phyloP scores from a whole-genome alignment of 805 yeast species.

The Metschnikowia kofuensis region DNA sequence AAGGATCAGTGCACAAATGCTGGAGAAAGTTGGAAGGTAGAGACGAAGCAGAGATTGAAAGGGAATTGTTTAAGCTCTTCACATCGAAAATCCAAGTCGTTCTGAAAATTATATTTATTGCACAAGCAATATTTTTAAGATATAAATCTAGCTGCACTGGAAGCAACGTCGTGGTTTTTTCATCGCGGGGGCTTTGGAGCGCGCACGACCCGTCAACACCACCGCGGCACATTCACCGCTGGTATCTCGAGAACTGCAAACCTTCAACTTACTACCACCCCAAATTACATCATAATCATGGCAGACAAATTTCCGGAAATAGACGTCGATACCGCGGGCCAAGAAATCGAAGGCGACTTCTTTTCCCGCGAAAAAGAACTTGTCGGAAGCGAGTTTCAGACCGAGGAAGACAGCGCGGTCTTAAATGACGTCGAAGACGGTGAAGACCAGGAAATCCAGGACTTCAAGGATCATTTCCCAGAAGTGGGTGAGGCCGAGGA shows the following conservation, averaged over 20 bases:
- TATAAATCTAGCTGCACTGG: too few relatives aligned
- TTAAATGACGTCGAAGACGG: slow-evolving; percentile 35
- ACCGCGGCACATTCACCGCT: background rate
- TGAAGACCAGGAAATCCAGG: slow-evolving; percentile 46
- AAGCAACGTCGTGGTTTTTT: too few relatives aligned
- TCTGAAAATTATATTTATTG: too few relatives aligned
- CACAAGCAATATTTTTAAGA: too few relatives aligned
- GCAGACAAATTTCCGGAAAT: slow-evolving; percentile 77
- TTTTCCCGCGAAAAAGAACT: slow-evolving; percentile 65
- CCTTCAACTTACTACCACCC: background rate
- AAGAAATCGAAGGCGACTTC: slow-evolving; percentile 50
- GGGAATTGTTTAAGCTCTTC: too few relatives aligned
- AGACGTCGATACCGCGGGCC: slow-evolving; percentile 29
- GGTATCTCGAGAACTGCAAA: background rate
- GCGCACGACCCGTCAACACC: slow-evolving; percentile 1
- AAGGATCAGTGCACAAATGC: too few relatives aligned
- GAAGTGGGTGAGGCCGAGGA: slow-evolving; percentile 41
- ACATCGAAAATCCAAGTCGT: too few relatives aligned
- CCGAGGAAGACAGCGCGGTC: slow-evolving; percentile 56
- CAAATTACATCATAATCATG: slow-evolving; percentile 34
- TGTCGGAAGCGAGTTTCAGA: slow-evolving; percentile 68
- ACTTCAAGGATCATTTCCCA: slow-evolving; percentile 65
- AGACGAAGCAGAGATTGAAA: too few relatives aligned
- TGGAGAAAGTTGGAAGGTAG: too few relatives aligned
- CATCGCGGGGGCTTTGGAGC: background rate